These are phyloP conservation scores for Dichomitus squalens DNA, from an alignment of 1,284 basidiomycete species.

Conservation along the genomic window DNA sequence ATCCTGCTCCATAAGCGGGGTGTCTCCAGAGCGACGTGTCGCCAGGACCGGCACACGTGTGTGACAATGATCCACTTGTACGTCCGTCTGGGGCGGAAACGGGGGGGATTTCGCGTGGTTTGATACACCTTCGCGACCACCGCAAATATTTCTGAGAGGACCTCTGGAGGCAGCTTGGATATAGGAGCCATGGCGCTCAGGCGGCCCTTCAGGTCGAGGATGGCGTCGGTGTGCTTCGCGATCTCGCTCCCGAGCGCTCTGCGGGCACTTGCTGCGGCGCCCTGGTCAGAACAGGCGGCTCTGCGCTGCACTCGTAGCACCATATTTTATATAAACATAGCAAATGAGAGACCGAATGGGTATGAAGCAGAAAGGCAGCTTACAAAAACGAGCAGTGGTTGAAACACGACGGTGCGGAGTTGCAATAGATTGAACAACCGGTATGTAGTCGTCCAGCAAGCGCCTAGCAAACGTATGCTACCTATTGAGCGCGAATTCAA, in stretches of 20 bases:
- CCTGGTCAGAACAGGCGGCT: background rate
- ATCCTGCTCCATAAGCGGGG: conserved; percentile 17
- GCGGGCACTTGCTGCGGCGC: background rate
- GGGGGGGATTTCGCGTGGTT: no score
- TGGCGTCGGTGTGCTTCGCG: conserved; percentile 1
- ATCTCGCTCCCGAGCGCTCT: conserved; percentile 6
- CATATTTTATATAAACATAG: background rate
- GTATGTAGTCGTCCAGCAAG: no score
- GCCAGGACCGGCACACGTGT: conserved; percentile 20
- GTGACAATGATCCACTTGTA: conserved; percentile 14
- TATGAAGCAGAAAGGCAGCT: background rate
- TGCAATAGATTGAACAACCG: no score
- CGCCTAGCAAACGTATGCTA: no score
- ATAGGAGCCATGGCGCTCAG: conserved; percentile 10
- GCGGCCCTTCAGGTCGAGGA: conserved; percentile 9
- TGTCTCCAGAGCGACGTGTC: conserved; percentile 8
- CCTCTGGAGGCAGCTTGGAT: background rate
- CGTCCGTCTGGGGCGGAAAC: no score
- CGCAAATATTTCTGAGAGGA: background rate
- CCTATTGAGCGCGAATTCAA: no score
- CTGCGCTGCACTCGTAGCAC: background rate
- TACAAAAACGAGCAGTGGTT: no score
- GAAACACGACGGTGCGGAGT: no score
- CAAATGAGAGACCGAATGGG: background rate
- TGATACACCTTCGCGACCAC: background rate